phyloP scores from a whole-genome alignment of 139 green algal species.

The Closterium sp. region DNA sequence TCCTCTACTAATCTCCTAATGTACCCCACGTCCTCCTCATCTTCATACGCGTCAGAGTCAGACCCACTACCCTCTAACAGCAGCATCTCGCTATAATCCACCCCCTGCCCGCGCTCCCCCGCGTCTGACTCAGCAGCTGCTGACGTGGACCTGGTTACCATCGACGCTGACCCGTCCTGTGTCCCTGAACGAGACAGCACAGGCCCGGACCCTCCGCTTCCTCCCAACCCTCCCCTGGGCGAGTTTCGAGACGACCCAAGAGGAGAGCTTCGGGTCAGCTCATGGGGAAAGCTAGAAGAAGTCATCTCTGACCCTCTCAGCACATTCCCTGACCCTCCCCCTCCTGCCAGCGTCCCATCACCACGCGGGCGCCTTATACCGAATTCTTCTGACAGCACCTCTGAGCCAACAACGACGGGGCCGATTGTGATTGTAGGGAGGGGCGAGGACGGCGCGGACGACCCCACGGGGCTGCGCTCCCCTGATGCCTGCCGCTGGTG shows the following conservation, averaged over 20 bases:
- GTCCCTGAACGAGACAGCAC: not conserved
- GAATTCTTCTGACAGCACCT: not conserved
- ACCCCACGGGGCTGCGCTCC: not conserved
- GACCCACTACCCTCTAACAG: not conserved
- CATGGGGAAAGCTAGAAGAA: no score
- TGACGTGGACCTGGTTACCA: not conserved
- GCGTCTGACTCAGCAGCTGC: not conserved
- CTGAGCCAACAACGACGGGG: not conserved
- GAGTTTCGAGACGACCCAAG: not conserved
- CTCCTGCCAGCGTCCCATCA: no score
- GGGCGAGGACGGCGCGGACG: not conserved
- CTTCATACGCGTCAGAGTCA: constrained; percentile 35
- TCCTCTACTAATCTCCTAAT: constrained; percentile 24
- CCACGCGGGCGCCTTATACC: not conserved
- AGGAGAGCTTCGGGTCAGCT: no score
- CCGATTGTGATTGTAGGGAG: constrained; percentile 1
- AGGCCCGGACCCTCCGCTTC: no score
- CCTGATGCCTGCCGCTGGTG: not conserved
- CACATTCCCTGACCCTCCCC: no score
- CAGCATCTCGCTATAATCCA: not conserved
- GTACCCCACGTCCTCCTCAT: constrained; percentile 50
- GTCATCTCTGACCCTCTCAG: no score
- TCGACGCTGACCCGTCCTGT: not conserved
- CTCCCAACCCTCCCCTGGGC: no score
- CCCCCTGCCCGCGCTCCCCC: not conserved